Evolutionary conservation across 2,329 filamentous ascomycete genomes (phyloP), one percentile per base, ranked within the genome.

Genomic region (Penicillium sp.): DNA sequence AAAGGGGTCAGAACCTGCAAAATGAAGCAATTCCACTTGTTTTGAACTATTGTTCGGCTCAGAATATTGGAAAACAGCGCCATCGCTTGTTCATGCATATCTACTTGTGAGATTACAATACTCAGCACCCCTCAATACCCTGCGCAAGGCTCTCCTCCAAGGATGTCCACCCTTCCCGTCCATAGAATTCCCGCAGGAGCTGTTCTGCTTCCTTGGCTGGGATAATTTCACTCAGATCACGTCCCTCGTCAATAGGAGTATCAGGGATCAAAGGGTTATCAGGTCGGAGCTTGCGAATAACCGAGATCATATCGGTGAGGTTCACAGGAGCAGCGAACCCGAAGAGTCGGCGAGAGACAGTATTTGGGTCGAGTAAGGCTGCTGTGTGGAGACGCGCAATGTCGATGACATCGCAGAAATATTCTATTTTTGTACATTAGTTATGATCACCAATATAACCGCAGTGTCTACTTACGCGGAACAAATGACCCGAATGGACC

Each of bases 211-310:
- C 57, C 14, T 53, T 55, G 12, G 66, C 61, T 0, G 62, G 59
- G 8, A 69, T 46, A 19, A 67, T 59, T 6, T 62, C 42, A 30
- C 62, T 68, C 14, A 67, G 30, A 55, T 72, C 70, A 19, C 54
- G 53, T 7, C 61, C 58, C 19, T 64, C 50, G n/a, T 64, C 41
- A 41, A 57, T 54, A 5, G 67, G 54, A 44, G 69, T 62, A 31
- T 67, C 55, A 6, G 65, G 54, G 49, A 80, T 75, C 16, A 59
- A 58, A 43, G 67, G 71, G 2, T 75, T 59, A 10, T 50, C 66
- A 0, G 80, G 80, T 49, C 72, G 71, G 7, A 75, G 42, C 43
- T 73, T 71, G 22, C 73, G 66, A 48, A 78, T 63, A 4, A 33
- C 25, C 1, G n/a, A 19, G 17, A 59, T 33, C 5, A 59, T 36